A percentile compares a stretch with the other conserved stretches of the same genome.
Conservation (phyloP, 2,329 filamentous ascomycete genomes). For the Alternaria infectoria region DNA sequence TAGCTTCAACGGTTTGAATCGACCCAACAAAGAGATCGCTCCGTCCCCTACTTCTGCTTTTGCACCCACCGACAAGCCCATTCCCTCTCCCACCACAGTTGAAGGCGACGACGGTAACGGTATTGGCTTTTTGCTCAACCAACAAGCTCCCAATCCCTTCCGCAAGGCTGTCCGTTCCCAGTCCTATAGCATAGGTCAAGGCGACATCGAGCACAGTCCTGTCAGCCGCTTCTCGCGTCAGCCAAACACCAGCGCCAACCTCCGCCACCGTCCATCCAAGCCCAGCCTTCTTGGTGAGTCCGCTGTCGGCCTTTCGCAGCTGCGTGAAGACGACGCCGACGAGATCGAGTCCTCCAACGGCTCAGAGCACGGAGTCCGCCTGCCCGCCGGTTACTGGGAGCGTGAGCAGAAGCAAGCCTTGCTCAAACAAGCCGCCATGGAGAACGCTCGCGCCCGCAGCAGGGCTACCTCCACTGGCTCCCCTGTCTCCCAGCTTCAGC, state of each 20-base stretch:
- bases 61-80: constrained; percentile 25
- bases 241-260: constrained; percentile 37
- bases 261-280: constrained; percentile 82
- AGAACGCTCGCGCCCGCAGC: constrained; percentile 44
- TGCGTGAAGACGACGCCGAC: constrained; percentile 58
- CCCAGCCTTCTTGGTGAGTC: constrained; percentile 75
- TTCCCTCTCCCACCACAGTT: constrained; percentile 39
- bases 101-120: constrained; percentile 59
- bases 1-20: constrained; percentile 37
- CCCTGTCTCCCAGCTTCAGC: constrained; percentile 27
- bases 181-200: constrained; percentile 93
- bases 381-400: constrained; percentile 43
- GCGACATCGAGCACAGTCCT: constrained; percentile 62
- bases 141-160: constrained; percentile 78
- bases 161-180: constrained; percentile 94
- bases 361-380: constrained; percentile 58
- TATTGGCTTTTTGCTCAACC: constrained; percentile 41
- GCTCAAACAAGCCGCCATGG: constrained; percentile 46
- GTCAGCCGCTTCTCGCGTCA: constrained; percentile 58
- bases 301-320: constrained; percentile 35
- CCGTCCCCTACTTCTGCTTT: constrained; percentile 44
- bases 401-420: constrained; percentile 41
- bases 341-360: constrained; percentile 69
- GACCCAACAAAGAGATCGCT: constrained; percentile 41
- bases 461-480: constrained; percentile 38